A percentile compares a stretch with the other conserved stretches of the same genome.
Conservation (phyloP, 164 flowering plant species). For the Nymphaea thermarum region DNA sequence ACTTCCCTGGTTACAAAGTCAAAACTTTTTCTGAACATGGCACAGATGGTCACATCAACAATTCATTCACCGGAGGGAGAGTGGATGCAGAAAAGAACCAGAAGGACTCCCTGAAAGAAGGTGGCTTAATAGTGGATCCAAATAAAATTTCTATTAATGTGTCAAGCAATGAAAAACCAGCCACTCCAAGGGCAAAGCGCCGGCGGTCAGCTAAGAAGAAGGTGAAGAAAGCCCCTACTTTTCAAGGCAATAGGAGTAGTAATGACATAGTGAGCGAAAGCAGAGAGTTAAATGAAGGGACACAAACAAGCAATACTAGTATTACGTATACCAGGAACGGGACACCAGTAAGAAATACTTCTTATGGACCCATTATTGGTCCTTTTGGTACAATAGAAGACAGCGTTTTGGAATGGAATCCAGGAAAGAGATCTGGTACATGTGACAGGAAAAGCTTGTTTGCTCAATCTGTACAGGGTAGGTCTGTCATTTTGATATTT, state of each 20-base stretch:
- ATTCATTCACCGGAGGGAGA: neutral
- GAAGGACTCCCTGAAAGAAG: no score
- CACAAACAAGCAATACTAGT: neutral
- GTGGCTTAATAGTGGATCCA: no score
- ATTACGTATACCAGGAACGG: neutral
- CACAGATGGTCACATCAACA: neutral
- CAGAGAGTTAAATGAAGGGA: neutral
- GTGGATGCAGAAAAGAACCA: neutral
- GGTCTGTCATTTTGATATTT: slow-evolving; percentile 80
- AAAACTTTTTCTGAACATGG: slow-evolving; percentile 5
- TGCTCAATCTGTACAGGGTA: slow-evolving; percentile 84
- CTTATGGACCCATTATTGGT: slow-evolving; percentile 79
- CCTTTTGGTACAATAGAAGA: slow-evolving; percentile 82
- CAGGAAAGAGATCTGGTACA: slow-evolving; percentile 78
- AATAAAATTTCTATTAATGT: no score
- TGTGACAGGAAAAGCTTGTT: slow-evolving; percentile 82
- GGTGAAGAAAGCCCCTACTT: neutral
- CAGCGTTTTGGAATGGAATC: slow-evolving; percentile 75
- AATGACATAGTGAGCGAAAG: neutral
- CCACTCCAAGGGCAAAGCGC: no score
- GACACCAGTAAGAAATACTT: slow-evolving; percentile 22
- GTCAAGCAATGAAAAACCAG: no score
- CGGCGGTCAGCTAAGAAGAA: no score
- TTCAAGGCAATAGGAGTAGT: neutral
- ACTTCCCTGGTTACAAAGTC: slow-evolving; percentile 40